Conservation (phyloP, 1,284 basidiomycete genomes). For the Mycena sp. region DNA sequence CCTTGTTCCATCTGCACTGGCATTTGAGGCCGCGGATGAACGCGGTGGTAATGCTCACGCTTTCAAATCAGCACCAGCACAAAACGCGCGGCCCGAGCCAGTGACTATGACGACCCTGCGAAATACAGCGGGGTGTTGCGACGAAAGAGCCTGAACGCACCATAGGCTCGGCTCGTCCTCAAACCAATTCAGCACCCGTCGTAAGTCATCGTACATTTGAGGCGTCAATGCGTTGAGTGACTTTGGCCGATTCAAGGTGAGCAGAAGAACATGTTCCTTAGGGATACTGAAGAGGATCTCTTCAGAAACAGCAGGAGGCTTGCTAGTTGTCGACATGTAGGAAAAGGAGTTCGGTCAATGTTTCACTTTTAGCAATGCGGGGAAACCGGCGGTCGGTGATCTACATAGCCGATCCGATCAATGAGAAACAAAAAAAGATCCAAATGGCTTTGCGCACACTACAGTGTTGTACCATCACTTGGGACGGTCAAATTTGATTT, state of each 20-base stretch:
- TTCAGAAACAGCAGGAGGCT: constrained; percentile 57
- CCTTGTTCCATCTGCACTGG: constrained; percentile 58
- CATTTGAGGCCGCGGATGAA: not conserved
- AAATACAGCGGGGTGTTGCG: not conserved
- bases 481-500: no score
- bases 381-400: no score
- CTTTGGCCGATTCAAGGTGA: constrained; percentile 81
- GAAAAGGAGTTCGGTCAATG: no score
- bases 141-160: constrained; percentile 49
- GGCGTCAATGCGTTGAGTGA: constrained; percentile 80
- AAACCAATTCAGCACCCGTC: constrained; percentile 76
- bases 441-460: no score
- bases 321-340: constrained; percentile 4
- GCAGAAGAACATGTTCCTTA: constrained; percentile 70
- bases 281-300: constrained; percentile 71
- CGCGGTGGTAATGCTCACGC: constrained; percentile 54
- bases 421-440: no score
- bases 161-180: constrained; percentile 78
- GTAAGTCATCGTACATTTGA: constrained; percentile 66
- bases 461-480: no score
- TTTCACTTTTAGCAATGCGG: no score
- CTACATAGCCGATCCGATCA: no score
- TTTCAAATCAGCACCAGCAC: constrained; percentile 84
- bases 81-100: constrained; percentile 81
- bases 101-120: constrained; percentile 82